Conservation (phyloP, 73 alveolate genomes). For the Chromera velia region DNA sequence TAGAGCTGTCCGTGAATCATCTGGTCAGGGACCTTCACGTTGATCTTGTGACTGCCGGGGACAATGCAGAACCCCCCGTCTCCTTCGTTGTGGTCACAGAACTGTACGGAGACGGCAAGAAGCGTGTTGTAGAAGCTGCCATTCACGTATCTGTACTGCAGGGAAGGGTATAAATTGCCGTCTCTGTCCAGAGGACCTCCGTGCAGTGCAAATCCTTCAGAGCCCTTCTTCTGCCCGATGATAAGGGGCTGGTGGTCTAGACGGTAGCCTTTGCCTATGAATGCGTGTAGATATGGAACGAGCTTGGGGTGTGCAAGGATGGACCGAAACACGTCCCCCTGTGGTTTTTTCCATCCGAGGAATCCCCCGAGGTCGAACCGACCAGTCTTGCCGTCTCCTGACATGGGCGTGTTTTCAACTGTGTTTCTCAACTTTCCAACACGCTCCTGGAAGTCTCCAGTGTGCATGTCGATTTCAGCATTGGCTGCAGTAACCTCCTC, state of each 20-base stretch:
- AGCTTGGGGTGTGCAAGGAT: conserved; percentile 25
- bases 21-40: conserved; percentile 22
- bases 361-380: conserved; percentile 35
- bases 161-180: conserved; percentile 24
- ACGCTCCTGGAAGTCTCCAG: too few relatives aligned
- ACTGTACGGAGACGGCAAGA: conserved; percentile 33
- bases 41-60: conserved; percentile 37
- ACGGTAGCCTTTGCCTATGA: conserved; percentile 30
- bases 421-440: not conserved
- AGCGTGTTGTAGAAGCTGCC: conserved; percentile 34
- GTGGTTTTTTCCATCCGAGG: conserved; percentile 41
- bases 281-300: conserved; percentile 16
- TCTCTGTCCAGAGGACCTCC: conserved; percentile 35
- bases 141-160: conserved; percentile 33
- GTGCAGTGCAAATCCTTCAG: conserved; percentile 25
- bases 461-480: not conserved
- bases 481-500: not conserved
- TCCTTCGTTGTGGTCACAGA: conserved; percentile 21
- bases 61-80: conserved; percentile 35
- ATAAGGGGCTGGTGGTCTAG: conserved; percentile 34
- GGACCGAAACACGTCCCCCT: conserved; percentile 19
- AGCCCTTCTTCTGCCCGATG: conserved; percentile 18
- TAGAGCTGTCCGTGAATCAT: conserved; percentile 16
- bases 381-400: conserved; percentile 29
- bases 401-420: not conserved